Evolutionary conservation across 345 rosid genomes (phyloP).

Genomic region (Eucalyptus guilfoylei): DNA sequence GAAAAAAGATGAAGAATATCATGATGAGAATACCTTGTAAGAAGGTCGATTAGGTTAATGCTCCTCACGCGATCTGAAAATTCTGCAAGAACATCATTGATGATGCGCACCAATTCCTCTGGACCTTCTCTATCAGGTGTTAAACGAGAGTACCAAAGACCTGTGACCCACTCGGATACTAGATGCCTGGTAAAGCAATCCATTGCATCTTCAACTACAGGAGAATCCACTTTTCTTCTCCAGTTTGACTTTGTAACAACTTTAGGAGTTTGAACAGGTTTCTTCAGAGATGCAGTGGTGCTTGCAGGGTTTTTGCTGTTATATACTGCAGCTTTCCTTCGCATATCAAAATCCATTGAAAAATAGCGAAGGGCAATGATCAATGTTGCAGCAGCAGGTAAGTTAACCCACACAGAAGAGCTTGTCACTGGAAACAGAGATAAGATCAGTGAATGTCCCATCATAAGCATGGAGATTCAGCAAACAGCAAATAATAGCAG

Average conservation of each 20-base stretch:
- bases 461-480: background rate
- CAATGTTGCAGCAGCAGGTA: conserved; percentile 86
- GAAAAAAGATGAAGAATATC: background rate
- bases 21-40: conserved; percentile 56
- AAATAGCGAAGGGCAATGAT: conserved; percentile 76
- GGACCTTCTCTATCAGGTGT: conserved; percentile 90
- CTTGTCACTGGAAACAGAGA: conserved; percentile 65
- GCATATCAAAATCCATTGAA: conserved; percentile 72
- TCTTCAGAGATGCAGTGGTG: conserved; percentile 12
- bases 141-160: conserved; percentile 88
- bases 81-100: conserved; percentile 76
- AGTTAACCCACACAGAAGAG: conserved; percentile 89
- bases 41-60: conserved; percentile 77
- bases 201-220: conserved; percentile 79
- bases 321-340: conserved; percentile 61
- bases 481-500: background rate
- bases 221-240: conserved; percentile 89
- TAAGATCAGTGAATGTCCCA: conserved; percentile 1
- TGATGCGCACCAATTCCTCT: conserved; percentile 66
- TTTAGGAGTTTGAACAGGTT: conserved; percentile 32
- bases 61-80: conserved; percentile 66
- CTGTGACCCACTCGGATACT: conserved; percentile 85
- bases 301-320: conserved; percentile 33
- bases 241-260: conserved; percentile 46
- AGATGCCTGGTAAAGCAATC: conserved; percentile 79